A percentile compares a stretch with the other conserved stretches of the same genome.
Conservation (phyloP, 768 basidiomycete genomes). For the Suillus paluster region DNA sequence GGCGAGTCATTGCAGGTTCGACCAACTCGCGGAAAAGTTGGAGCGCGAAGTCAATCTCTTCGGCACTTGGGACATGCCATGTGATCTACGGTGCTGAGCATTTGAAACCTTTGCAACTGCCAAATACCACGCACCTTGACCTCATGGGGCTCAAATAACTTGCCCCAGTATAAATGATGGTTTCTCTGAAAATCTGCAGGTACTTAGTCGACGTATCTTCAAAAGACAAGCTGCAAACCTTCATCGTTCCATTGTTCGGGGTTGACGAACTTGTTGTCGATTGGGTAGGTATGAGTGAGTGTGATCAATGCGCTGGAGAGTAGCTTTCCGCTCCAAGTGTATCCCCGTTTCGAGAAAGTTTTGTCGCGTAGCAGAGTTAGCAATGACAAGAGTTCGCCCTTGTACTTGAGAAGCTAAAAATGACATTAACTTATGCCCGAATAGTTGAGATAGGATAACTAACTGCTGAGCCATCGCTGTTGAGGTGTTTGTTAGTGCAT, state of each 20-base stretch:
- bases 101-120: background rate
- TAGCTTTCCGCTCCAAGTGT: conserved; percentile 79
- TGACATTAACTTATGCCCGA: background rate
- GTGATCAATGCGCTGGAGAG: conserved; percentile 74
- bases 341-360: conserved; percentile 80
- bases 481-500: background rate
- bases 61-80: conserved; percentile 76
- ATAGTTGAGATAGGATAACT: conserved; percentile 28
- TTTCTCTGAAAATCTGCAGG: conserved; percentile 64
- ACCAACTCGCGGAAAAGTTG: conserved; percentile 69
- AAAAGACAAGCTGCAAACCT: conserved; percentile 44
- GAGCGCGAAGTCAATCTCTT: conserved; percentile 78
- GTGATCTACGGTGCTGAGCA: conserved; percentile 47
- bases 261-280: conserved; percentile 84
- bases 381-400: conserved; percentile 61
- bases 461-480: conserved; percentile 55
- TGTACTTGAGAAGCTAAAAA: conserved; percentile 63
- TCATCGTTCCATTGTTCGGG: conserved; percentile 73
- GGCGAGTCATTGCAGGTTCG: conserved; percentile 58
- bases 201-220: conserved; percentile 3
- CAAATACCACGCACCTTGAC: conserved; percentile 55
- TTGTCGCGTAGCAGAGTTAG: conserved; percentile 69
- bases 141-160: conserved; percentile 69
- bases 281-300: conserved; percentile 78
- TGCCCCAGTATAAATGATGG: conserved; percentile 82